Percentiles rank a stretch among this genome's conserved stretches.
These are phyloP conservation scores for Adansonia gregorii DNA, from an alignment of 441 rosid genomes.

Conservation along the genomic window DNA sequence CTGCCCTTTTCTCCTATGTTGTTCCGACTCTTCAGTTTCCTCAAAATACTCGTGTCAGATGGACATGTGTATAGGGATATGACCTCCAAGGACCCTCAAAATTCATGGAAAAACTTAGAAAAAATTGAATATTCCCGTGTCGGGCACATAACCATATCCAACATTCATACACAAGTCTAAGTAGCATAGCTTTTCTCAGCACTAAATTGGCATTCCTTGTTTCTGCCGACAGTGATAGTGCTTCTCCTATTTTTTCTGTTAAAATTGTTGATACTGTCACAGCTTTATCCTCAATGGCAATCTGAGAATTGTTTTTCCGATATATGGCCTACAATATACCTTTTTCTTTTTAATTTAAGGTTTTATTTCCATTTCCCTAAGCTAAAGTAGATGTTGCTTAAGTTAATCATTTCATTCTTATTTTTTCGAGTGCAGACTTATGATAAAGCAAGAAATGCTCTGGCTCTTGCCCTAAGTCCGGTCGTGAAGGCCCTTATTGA, in stretches of 20 bases:
- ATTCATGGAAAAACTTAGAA: no score
- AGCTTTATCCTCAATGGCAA: neutral
- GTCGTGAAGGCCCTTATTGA: constrained; percentile 85
- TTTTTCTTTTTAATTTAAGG: neutral
- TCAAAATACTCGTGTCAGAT: no score
- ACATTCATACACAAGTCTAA: no score
- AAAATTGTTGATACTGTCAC: neutral
- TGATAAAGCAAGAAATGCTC: constrained; percentile 92
- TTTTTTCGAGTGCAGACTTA: constrained; percentile 58
- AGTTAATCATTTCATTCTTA: constrained; percentile 14
- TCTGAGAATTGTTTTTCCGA: neutral
- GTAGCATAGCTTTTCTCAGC: neutral
- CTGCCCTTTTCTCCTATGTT: neutral
- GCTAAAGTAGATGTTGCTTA: constrained; percentile 3
- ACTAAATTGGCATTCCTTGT: neutral
- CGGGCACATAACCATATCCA: no score
- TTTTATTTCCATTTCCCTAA: neutral
- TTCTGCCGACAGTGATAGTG: neutral
- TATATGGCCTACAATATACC: neutral
- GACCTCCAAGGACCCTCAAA: no score
- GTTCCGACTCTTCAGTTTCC: no score
- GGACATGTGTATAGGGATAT: no score
- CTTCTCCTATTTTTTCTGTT: neutral
- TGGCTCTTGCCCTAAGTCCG: constrained; percentile 96
- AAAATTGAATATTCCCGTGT: no score